These are phyloP conservation scores for Eudorina sp. DNA, from an alignment of 139 green algal genomes.

Conservation along the genomic window DNA sequence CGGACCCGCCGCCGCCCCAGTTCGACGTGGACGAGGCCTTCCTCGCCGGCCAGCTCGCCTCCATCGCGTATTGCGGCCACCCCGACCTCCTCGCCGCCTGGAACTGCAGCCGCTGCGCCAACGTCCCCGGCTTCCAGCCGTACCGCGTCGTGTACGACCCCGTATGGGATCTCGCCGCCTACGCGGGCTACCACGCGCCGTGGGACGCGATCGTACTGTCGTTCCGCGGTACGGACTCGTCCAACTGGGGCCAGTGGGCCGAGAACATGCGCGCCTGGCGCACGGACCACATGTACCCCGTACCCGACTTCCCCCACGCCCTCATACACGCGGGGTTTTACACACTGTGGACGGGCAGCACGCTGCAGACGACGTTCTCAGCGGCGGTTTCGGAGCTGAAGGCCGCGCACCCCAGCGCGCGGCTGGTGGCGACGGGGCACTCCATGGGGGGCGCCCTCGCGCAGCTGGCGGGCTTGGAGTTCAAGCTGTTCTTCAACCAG, in stretches of 20 bases:
- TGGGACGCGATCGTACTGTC: constrained; percentile 75
- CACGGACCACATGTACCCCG: constrained; percentile 54
- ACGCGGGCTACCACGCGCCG: constrained; percentile 72
- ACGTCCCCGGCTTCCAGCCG: constrained; percentile 61
- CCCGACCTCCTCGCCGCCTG: constrained; percentile 66
- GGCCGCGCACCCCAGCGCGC: constrained; percentile 52
- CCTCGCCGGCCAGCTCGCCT: constrained; percentile 64
- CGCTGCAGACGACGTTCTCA: constrained; percentile 11
- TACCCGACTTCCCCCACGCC: constrained; percentile 42
- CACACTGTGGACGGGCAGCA: constrained; percentile 53
- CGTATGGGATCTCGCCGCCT: constrained; percentile 81
- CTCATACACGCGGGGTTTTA: constrained; percentile 56
- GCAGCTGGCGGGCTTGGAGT: constrained; percentile 60
- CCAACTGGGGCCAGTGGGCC: constrained; percentile 80
- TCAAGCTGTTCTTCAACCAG: constrained; percentile 53
- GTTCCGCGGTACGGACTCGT: constrained; percentile 84
- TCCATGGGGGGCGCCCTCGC: constrained; percentile 70
- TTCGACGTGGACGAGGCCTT: constrained; percentile 68
- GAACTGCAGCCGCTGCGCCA: constrained; percentile 82
- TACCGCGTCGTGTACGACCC: constrained; percentile 69
- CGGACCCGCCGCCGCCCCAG: constrained; percentile 11
- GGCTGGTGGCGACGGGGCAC: constrained; percentile 61
- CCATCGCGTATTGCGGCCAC: constrained; percentile 79
- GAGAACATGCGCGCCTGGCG: constrained; percentile 89
- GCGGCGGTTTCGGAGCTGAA: constrained; percentile 40